Evolutionary conservation across 1,284 basidiomycete species (phyloP), one percentile per base, ranked within the genome.

Genomic region (Leucoagaricus sp.): DNA sequence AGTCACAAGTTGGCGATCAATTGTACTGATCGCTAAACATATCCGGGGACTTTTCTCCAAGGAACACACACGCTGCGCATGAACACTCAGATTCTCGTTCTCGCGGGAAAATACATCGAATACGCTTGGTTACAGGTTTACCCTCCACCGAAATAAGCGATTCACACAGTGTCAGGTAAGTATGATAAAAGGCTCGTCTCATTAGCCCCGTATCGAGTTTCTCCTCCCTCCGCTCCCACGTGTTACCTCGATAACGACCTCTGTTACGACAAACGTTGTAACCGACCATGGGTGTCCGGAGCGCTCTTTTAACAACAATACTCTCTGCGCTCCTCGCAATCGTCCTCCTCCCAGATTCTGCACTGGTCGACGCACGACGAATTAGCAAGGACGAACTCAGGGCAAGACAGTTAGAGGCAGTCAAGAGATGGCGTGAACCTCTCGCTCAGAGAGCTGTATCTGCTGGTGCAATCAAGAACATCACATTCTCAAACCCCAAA

Each of bases 401-500:
- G 47, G 72, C 66, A 25, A 67, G 67, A 28, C 77, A 78, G 61
- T 45, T 61, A 7, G 74, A 73, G 58, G 76, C 81, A 49, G 76
- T 74, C 5, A 71, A 76, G 57, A 70, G 73, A 47, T 81, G 70
- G 60, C 59, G 42, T 38, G 64, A 8, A 23, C 62, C 52, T 58
- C 10, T 31, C 4, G 29, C n/a, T 17, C 15, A 26, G 29, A 46
- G 53, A 3, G 45, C 19, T 7, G 19, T 17, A 28, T 6, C 33
- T 9, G 7, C 41, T 6, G 23, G 48, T 8, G 6, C 61, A 57
- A 3, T 77, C 25, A 79, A 86, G 69, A 89, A 87, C 61, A 87
- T 91, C 64, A 89, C 86, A 0, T 91, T 91, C 68, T 70, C 75
- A 2, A 87, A 90, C 62, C 85, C 86, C 2, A 79, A 75, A 55